These are phyloP conservation scores for Stenogyne calaminthoides DNA, from an alignment of 305 asterid genomes.

Conservation along the genomic window DNA sequence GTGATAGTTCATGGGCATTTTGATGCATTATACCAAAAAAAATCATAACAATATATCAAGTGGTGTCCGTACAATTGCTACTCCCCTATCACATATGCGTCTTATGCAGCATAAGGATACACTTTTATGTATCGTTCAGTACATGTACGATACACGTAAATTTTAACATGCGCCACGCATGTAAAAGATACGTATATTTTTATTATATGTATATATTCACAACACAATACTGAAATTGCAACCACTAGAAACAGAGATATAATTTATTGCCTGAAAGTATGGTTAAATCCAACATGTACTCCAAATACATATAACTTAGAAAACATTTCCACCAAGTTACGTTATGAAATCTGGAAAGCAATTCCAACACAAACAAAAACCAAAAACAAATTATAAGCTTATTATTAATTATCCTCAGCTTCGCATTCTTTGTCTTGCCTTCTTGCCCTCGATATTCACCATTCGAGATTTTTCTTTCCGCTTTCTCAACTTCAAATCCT, in stretches of 20 bases:
- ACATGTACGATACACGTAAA: neutral
- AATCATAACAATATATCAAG: too few species aligned
- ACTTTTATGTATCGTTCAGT: neutral
- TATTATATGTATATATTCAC: neutral
- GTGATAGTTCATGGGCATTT: too few species aligned
- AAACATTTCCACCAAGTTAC: neutral
- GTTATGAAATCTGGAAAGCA: neutral
- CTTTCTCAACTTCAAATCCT: slow-evolving; percentile 48
- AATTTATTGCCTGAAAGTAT: neutral
- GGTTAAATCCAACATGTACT: neutral
- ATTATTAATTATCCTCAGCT: slow-evolving; percentile 23
- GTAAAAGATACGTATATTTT: neutral
- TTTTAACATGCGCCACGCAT: neutral
- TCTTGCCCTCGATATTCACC: slow-evolving; percentile 35
- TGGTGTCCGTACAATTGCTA: neutral
- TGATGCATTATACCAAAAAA: too few species aligned
- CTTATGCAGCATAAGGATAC: neutral
- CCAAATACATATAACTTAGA: neutral
- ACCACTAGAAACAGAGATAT: neutral
- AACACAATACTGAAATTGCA: neutral
- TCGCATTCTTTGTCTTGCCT: slow-evolving; percentile 39
- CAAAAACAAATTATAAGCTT: neutral
- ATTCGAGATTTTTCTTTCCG: slow-evolving; percentile 30
- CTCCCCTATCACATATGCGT: neutral
- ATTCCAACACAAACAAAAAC: neutral